Conservation (phyloP, 2,329 filamentous ascomycete genomes). For the Aurifilum marmelostoma region DNA sequence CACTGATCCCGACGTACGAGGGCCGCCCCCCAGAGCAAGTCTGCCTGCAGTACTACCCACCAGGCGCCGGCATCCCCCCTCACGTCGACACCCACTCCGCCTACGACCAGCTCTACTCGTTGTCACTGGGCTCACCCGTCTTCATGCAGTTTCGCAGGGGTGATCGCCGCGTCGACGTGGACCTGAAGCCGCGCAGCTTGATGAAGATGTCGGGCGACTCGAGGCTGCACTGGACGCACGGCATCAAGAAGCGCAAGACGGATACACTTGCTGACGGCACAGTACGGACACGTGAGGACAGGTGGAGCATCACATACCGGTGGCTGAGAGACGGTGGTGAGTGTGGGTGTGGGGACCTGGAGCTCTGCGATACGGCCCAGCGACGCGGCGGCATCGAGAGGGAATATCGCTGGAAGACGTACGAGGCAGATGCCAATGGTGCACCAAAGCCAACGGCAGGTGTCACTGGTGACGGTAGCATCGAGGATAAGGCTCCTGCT, state of each 20-base stretch:
- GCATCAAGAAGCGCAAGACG: conserved; percentile 42
- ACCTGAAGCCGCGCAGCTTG: conserved; percentile 53
- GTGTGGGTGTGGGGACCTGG: conserved; percentile 55
- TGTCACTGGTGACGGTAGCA: neutral
- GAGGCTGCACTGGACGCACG: conserved; percentile 51
- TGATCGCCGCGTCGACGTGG: conserved; percentile 44
- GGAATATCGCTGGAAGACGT: conserved; percentile 54
- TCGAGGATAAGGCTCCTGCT: neutral
- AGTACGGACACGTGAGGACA: conserved; percentile 45
- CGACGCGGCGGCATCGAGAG: conserved; percentile 48
- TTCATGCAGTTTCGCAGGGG: conserved; percentile 49
- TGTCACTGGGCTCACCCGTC: conserved; percentile 47
- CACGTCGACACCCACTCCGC: conserved; percentile 62
- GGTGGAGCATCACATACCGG: conserved; percentile 61
- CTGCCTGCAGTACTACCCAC: conserved; percentile 63
- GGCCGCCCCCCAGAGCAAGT: conserved; percentile 57
- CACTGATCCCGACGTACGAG: conserved; percentile 51
- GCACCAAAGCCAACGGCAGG: neutral
- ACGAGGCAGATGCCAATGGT: conserved; percentile 19
- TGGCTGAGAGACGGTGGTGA: conserved; percentile 51
- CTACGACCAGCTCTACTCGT: conserved; percentile 50
- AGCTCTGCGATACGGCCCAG: conserved; percentile 57
- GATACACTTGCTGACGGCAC: conserved; percentile 46
- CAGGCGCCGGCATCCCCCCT: conserved; percentile 62
- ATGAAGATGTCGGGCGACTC: conserved; percentile 54